Evolutionary conservation across 129 eudicot genomes (phyloP).

Genomic region (Artemisia argyi): DNA sequence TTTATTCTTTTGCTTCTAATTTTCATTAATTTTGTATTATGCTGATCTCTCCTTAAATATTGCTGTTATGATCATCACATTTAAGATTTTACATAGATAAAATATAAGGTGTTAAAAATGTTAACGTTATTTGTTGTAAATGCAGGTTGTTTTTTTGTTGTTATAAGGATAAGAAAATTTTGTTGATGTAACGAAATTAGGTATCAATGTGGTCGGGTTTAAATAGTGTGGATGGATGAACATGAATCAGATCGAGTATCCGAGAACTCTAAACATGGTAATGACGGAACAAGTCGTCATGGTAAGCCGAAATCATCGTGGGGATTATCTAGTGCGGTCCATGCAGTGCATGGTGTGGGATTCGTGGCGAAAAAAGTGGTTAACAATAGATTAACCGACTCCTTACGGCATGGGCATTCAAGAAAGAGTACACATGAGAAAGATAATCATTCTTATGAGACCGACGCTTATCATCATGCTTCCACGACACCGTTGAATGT

Average conservation of each 20-base stretch:
- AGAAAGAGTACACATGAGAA: slow-evolving; percentile 40
- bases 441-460: slow-evolving; percentile 41
- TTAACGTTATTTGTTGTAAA: no score
- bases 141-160: no score
- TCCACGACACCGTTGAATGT: slow-evolving; percentile 49
- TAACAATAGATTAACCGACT: slow-evolving; percentile 47
- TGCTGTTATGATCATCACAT: no score
- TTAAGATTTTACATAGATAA: no score
- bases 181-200: slow-evolving; percentile 7
- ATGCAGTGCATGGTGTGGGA: slow-evolving; percentile 46
- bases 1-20: no score
- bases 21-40: no score
- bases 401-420: slow-evolving; percentile 84
- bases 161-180: no score
- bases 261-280: slow-evolving; percentile 38
- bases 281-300: slow-evolving; percentile 45
- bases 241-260: slow-evolving; percentile 45
- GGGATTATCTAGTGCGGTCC: slow-evolving; percentile 47
- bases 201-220: slow-evolving; percentile 38
- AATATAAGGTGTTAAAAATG: no score
- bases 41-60: no score
- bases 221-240: slow-evolving; percentile 63
- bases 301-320: slow-evolving; percentile 51
- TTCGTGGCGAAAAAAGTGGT: slow-evolving; percentile 53
- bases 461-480: slow-evolving; percentile 38